These are phyloP conservation scores for Pseudomassariella vexata DNA, from an alignment of 2,329 filamentous ascomycete genomes.

Conservation along the genomic window DNA sequence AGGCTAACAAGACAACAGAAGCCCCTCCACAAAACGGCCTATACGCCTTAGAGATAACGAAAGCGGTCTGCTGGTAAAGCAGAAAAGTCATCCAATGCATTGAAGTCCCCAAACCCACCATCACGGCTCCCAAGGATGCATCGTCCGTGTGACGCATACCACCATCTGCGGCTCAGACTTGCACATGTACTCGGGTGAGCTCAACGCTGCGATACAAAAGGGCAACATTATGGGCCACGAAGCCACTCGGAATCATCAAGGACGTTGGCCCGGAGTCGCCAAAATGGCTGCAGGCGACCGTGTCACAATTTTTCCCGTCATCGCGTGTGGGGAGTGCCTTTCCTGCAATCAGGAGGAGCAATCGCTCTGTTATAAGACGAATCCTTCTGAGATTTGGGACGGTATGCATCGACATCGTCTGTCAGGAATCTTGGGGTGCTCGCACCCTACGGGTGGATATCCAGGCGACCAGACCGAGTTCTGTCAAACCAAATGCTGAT, in stretches of 20 bases:
- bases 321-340: slow-evolving; percentile 23
- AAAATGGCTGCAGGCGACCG: slow-evolving; percentile 18
- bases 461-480: slow-evolving; percentile 29
- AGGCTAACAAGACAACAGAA: no score
- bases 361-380: slow-evolving; percentile 24
- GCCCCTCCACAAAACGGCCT: no score
- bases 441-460: slow-evolving; percentile 25
- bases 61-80: no score
- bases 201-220: slow-evolving; percentile 13
- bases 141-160: slow-evolving; percentile 25
- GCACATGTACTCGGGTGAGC: slow-evolving; percentile 24
- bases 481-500: slow-evolving; percentile 27
- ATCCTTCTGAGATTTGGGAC: slow-evolving; percentile 22
- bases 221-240: slow-evolving; percentile 15
- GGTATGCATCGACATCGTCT: slow-evolving; percentile 20
- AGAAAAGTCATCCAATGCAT: no score
- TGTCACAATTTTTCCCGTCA: slow-evolving; percentile 23
- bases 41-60: no score
- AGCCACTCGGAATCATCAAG: slow-evolving; percentile 22
- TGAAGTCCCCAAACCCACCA: slow-evolving; percentile 24
- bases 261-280: slow-evolving; percentile 17
- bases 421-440: slow-evolving; percentile 26
- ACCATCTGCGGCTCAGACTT: slow-evolving; percentile 27
- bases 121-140: slow-evolving; percentile 25
- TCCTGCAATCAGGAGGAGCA: slow-evolving; percentile 23